These are phyloP conservation scores for Geoglossum cookeanum DNA, from an alignment of 2,329 filamentous ascomycete species.

Conservation along the genomic window DNA sequence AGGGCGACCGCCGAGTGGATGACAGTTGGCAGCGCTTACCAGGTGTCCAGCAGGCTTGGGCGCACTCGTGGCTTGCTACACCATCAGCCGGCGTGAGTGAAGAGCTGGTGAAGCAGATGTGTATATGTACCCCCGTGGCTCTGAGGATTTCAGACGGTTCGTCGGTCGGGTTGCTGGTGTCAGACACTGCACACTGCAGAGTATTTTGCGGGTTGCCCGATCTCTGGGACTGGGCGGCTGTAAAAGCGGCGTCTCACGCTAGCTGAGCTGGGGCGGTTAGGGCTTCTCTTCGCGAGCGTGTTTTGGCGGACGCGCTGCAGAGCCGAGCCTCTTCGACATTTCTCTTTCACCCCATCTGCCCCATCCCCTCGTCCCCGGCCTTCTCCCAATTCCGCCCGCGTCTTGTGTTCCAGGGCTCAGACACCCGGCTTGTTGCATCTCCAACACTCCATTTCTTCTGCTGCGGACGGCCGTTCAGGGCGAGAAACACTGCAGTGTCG, in stretches of 20 bases:
- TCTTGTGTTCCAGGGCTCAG: not conserved
- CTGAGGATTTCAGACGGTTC: not conserved
- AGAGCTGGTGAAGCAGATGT: not conserved
- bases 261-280: not conserved
- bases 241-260: not conserved
- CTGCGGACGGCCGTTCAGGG: no score
- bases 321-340: slow-evolving; percentile 2
- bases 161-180: not conserved
- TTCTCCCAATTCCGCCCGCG: not conserved
- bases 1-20: not conserved
- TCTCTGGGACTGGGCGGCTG: no score
- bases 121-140: not conserved
- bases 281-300: slow-evolving; percentile 1
- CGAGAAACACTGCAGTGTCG: not conserved
- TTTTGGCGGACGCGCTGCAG: not conserved
- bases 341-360: not conserved
- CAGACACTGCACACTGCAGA: not conserved
- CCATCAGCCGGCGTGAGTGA: not conserved
- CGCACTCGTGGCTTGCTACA: not conserved
- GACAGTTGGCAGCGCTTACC: not conserved
- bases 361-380: not conserved
- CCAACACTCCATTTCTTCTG: no score
- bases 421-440: not conserved
- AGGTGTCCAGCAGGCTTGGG: not conserved
- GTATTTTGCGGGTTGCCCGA: no score